Evolutionary conservation across 495 filamentous ascomycete species (phyloP), one percentile per base, ranked within the genome.

Genomic region (Lophiotrema nucula): DNA sequence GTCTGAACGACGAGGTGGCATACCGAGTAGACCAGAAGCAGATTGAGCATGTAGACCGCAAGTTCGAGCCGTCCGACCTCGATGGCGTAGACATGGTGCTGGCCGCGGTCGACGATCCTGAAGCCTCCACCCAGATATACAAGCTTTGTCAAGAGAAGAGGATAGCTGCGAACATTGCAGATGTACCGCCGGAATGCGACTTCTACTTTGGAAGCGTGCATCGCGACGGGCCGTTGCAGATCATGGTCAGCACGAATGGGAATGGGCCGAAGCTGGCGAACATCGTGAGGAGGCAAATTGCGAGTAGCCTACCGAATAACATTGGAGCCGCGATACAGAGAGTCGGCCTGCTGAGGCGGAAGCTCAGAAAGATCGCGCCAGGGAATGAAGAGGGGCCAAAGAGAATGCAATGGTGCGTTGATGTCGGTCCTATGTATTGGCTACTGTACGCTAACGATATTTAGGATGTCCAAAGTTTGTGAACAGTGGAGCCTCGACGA

Each of bases 191-290:
- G 0, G 93, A 97, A 71, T 98, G 93, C 70, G 93, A 98, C 67
- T 98, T 98, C 69, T 98, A 97, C 73, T 98, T 98, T 71, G 93
- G 93, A 43, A 91, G 87, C 71, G 83, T 97, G 25, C 88, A 98
- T 75, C 83, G 93, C 21, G 95, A 97, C 72, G 93, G 93, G 0
- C 95, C 93, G 10, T 72, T 98, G 58, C 93, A 98, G 77, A 83
- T 98, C 59, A 98, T 98, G 93, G 91, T 98, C 45, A 91, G 87
- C 70, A 98, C 93, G 11, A 97, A 97, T 70, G 93, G 93, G 6
- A 97, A 97, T 69, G 93, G 93, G 0, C 93, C 93, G 1, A 87
- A 92, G 73, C 70, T 97, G 53, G 93, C 93, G 12, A 92, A 87
- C 58, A 84, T 92, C 51, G 85, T 98, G 33, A 75, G 95, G 45